Percentiles rank a stretch among this genome's conserved stretches.
Conservation (phyloP, 495 filamentous ascomycete species). For the Sphaerosporella brunnea region DNA sequence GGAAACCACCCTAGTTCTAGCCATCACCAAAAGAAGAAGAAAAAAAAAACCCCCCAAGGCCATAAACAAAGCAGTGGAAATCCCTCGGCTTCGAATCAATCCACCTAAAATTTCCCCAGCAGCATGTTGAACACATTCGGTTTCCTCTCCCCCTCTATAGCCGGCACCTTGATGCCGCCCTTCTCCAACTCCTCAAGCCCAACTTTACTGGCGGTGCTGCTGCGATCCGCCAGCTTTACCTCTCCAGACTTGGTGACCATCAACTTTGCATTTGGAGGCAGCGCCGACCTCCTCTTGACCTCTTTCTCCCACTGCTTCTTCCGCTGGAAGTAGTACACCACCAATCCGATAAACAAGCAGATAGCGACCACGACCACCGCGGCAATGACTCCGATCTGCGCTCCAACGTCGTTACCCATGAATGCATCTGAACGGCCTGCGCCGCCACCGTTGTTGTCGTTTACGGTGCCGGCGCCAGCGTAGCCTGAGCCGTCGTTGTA, state of each 20-base stretch:
- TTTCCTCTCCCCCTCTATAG: slow-evolving; percentile 2
- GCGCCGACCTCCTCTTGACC: slow-evolving; percentile 1
- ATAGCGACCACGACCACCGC: slow-evolving; percentile 21
- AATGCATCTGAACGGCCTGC: slow-evolving; percentile 19
- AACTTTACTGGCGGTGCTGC: background rate
- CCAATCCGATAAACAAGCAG: slow-evolving; percentile 10
- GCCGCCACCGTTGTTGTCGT: slow-evolving; percentile 9
- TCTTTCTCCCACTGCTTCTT: slow-evolving; percentile 20
- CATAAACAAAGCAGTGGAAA: too few relatives aligned
- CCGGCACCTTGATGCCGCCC: background rate
- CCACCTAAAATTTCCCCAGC: slow-evolving; percentile 2
- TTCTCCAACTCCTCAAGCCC: slow-evolving; percentile 3
- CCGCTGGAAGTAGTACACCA: slow-evolving; percentile 21
- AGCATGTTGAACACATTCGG: slow-evolving; percentile 1
- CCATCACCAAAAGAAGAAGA: too few relatives aligned
- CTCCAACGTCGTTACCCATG: slow-evolving; percentile 21
- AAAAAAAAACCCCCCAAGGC: too few relatives aligned
- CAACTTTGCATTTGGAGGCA: slow-evolving; percentile 3
- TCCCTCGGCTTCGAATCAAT: too few relatives aligned
- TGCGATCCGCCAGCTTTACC: background rate
- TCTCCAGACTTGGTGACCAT: background rate
- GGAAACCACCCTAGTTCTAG: too few relatives aligned
- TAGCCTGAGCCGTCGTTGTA: slow-evolving; percentile 6
- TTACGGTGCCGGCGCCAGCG: slow-evolving; percentile 5
- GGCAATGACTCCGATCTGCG: slow-evolving; percentile 24